Base-by-base conservation (phyloP, 495 filamentous ascomycete genomes). In the Podospora conica region DNA sequence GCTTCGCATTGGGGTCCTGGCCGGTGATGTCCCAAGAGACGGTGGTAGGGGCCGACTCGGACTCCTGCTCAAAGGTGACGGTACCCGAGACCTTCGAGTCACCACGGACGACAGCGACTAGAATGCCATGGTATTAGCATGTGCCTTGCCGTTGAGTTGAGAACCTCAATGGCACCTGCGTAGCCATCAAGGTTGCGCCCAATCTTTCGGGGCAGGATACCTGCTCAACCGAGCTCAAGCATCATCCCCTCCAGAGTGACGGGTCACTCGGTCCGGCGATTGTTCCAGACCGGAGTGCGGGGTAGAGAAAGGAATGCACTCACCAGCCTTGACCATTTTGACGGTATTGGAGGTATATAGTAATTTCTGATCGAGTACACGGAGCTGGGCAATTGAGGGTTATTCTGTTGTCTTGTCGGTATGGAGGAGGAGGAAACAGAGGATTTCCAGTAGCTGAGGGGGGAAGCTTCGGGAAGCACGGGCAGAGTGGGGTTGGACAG, bases 321-420 rank as follows among this genome's bases (percentile, higher is more conserved):
- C 85, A 96, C 92, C 92, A 83, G 92, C 92, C 85, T 95, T 96
- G 82, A 95, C 92, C 92, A 96, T 96, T 86, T 84, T 94, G 67
- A 71, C 74, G 78, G 71, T 68, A 61, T 69, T 70, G 69, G 63
- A 23, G 55, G 55, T 24, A 57, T 57, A 27, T 0, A 15, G 48
- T 22, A 1, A 8, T n/a, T 20, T 59, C 11, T 58, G 58, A 23
- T 65, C n/a, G 58, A 56, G 23, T 54, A 10, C 9, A 27, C 21
- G 31, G 21, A 21, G 21, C 21, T 31, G 28, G 18, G 24, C 24
- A 55, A 22, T 55, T 40, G 63, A 53, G 40, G 7, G 22, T 40
- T 9, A 54, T 27, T 64, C 56, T 28, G 12, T 55, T 53, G 60
- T n/a, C 20, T 25, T 25, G 27, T 53, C 21, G 40, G 54, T 63